Evolutionary conservation across 495 filamentous ascomycete genomes (phyloP).

Genomic region (Cercophora scortea): DNA sequence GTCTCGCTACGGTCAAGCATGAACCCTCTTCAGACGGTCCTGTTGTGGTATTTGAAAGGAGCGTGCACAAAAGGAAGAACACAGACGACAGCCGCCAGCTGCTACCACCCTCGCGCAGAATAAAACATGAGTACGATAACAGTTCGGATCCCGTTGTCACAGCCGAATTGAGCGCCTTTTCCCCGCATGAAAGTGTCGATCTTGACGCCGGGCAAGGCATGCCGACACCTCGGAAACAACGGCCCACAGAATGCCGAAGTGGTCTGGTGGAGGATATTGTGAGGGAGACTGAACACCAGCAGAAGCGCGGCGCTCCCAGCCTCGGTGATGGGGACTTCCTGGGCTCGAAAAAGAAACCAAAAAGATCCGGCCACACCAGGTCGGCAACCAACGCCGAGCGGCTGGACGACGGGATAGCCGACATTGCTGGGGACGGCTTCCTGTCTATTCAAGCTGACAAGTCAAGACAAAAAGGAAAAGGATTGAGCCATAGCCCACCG

Average conservation of each 20-base stretch:
- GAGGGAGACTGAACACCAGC: neutral
- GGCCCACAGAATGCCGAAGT: neutral
- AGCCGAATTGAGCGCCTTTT: slow-evolving; percentile 20
- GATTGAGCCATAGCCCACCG: no score
- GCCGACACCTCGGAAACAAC: slow-evolving; percentile 55
- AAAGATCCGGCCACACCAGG: no score
- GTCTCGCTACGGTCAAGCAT: slow-evolving; percentile 22
- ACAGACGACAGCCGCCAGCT: slow-evolving; percentile 5
- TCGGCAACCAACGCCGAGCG: neutral
- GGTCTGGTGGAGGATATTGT: no score
- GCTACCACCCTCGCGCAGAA: slow-evolving; percentile 8
- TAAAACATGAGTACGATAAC: slow-evolving; percentile 27
- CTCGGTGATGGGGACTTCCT: no score
- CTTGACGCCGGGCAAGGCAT: slow-evolving; percentile 58
- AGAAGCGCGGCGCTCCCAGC: neutral
- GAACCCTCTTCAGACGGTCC: slow-evolving; percentile 39
- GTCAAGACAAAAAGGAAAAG: neutral
- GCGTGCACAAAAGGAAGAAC: slow-evolving; percentile 33
- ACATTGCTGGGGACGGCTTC: slow-evolving; percentile 12
- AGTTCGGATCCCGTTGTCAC: slow-evolving; percentile 30
- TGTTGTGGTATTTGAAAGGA: slow-evolving; percentile 35
- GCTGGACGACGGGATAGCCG: slow-evolving; percentile 9
- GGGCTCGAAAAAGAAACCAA: no score
- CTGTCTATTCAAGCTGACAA: neutral
- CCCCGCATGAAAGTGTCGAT: slow-evolving; percentile 55